These are phyloP conservation scores for Metschnikowia baotianmanensis DNA, from an alignment of 805 yeast species.

Conservation along the genomic window DNA sequence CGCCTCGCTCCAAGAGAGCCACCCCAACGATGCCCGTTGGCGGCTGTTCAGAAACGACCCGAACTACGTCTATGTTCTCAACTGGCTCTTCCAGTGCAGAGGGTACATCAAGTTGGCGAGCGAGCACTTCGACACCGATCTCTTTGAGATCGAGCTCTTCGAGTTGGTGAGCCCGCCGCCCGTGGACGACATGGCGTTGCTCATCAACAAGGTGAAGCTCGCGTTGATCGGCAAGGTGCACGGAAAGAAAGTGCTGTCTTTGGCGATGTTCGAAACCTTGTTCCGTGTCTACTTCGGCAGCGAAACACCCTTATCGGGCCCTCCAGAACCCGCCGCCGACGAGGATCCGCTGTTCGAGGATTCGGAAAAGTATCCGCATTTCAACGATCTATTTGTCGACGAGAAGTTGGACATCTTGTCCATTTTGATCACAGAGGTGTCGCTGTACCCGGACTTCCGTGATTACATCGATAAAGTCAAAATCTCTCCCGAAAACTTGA, in stretches of 20 bases:
- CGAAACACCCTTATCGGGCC: slow-evolving; percentile 32
- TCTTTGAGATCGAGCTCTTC: slow-evolving; percentile 60
- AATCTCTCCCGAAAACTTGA: slow-evolving; percentile 24
- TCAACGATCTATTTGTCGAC: slow-evolving; percentile 38
- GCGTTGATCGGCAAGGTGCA: slow-evolving; percentile 42
- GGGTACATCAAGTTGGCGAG: slow-evolving; percentile 48
- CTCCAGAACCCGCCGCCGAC: slow-evolving; percentile 20
- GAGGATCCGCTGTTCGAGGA: slow-evolving; percentile 9
- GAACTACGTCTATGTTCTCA: slow-evolving; percentile 32
- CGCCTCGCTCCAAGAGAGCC: slow-evolving; percentile 11
- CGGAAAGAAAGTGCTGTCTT: slow-evolving; percentile 31
- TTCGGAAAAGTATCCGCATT: slow-evolving; percentile 26
- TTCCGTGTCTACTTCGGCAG: slow-evolving; percentile 35
- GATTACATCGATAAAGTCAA: slow-evolving; percentile 43
- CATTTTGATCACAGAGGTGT: slow-evolving; percentile 41
- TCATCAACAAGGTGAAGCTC: slow-evolving; percentile 43
- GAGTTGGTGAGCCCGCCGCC: slow-evolving; percentile 33
- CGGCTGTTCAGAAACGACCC: slow-evolving; percentile 18
- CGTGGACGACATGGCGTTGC: slow-evolving; percentile 31
- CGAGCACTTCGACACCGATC: slow-evolving; percentile 56
- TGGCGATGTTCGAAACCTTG: slow-evolving; percentile 32
- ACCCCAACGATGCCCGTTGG: slow-evolving; percentile 20
- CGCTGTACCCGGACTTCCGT: slow-evolving; percentile 46
- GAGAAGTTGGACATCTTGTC: slow-evolving; percentile 52
- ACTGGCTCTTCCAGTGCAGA: slow-evolving; percentile 57